These are phyloP conservation scores for Allium cepa DNA, from an alignment of 106 monocot genomes.

Conservation along the genomic window DNA sequence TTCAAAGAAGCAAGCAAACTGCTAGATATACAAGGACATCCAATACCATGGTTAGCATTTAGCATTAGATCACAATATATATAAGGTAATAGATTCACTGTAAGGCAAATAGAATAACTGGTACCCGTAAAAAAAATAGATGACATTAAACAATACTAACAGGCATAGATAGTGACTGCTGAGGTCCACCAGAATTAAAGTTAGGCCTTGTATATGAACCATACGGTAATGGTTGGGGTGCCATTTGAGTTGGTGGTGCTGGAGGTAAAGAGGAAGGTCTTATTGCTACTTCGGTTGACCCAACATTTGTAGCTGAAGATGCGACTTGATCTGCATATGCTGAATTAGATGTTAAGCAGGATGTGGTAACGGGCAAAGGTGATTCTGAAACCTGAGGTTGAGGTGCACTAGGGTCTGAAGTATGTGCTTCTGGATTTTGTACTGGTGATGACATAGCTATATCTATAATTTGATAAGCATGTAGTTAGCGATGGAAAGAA, in stretches of 20 bases:
- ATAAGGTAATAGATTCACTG: too few species aligned
- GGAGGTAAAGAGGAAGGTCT: slow-evolving; percentile 11
- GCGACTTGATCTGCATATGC: not conserved
- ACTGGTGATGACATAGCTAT: slow-evolving; percentile 32
- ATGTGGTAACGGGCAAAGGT: slow-evolving; percentile 5
- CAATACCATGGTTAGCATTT: too few species aligned
- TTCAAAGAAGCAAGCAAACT: too few species aligned
- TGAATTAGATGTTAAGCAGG: slow-evolving; percentile 19
- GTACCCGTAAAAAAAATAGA: not conserved
- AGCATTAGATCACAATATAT: too few species aligned
- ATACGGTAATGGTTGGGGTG: slow-evolving; percentile 35
- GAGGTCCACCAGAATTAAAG: slow-evolving; percentile 31
- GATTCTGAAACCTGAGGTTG: slow-evolving; percentile 25
- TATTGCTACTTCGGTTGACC: slow-evolving; percentile 12
- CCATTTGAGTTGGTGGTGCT: slow-evolving; percentile 18
- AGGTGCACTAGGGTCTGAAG: slow-evolving; percentile 13
- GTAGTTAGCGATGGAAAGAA: not conserved
- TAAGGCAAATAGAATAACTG: not conserved
- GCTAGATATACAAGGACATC: too few species aligned
- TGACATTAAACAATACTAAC: slow-evolving; percentile 17
- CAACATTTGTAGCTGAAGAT: slow-evolving; percentile 11
- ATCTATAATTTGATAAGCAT: not conserved
- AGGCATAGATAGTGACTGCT: slow-evolving; percentile 32
- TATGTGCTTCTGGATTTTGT: slow-evolving; percentile 23
- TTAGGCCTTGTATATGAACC: slow-evolving; percentile 39